Base-by-base conservation (phyloP, 202 grass and related monocot genomes). In the Hordeum pubiflorum region DNA sequence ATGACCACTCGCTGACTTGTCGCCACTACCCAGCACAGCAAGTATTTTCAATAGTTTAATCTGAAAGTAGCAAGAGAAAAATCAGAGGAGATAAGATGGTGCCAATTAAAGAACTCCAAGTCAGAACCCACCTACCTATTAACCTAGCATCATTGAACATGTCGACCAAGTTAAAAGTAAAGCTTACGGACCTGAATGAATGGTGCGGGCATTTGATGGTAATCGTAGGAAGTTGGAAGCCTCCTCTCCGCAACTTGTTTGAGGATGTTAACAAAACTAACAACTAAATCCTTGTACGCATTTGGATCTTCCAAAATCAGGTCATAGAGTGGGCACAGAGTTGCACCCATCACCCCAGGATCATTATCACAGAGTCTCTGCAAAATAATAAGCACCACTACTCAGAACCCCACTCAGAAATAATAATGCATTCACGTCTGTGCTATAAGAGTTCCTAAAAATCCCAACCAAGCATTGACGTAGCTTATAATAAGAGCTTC, bases 21-120 rank as follows among this genome's bases (percentile, higher is more conserved):
- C 97, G 64, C 91, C 83, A 0, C 90, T 96, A 85, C 97, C 97
- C 60, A 99, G 85, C 41, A 99, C 86, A 80, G 91, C 92, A 77
- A 99, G 97, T 78, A 99, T 96, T 75, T 99, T 99, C 56, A 99
- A 43, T 82, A 99, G 75, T 83, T 99, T 99, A 83, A 99, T 99
- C 97, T 99, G 92, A 85, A 83, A 50, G 63, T 67, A 75, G 64
- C 11, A 63, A 81, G 61, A 86, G 22, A 9, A 69, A 71, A 66
- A 75, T 74, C 14, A 56, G 72, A 78, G 38, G n/a, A 72, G 65
- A 63, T 81, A 48, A 63, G 40, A 91, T 32, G 33, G 18, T 79
- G 27, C 50, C 48, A 85, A 73, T 43, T 81, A 36, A 82, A 50
- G 60, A 46, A 56, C 54, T 61, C 31, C 23, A 83, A 69, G 71